These are phyloP conservation scores for Buxus sempervirens DNA, from an alignment of 164 flowering plant species.

Conservation along the genomic window DNA sequence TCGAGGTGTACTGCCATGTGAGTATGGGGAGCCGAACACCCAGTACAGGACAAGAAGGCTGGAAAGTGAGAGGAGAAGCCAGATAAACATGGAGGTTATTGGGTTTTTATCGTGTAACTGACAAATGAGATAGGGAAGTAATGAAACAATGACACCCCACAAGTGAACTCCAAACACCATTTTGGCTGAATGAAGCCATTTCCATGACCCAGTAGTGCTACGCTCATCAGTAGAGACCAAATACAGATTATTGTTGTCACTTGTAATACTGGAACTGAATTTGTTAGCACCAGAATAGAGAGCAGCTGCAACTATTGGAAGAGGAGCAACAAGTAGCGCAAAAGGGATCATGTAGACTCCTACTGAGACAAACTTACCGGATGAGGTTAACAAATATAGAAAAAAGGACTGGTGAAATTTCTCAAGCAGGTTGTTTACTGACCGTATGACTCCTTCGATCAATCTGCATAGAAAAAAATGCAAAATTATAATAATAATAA, in stretches of 20 bases:
- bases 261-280: conserved; percentile 6
- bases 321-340: conserved; percentile 78
- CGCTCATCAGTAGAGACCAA: conserved; percentile 15
- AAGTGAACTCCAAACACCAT: conserved; percentile 60
- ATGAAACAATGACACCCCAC: conserved; percentile 66
- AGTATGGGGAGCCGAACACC: conserved; percentile 41
- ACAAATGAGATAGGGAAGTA: conserved; percentile 61
- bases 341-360: conserved; percentile 96
- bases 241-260: conserved; percentile 10
- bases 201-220: conserved; percentile 44
- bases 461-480: conserved; percentile 50
- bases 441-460: conserved; percentile 82
- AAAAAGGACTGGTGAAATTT: conserved; percentile 98
- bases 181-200: conserved; percentile 81
- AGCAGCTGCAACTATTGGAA: conserved; percentile 85
- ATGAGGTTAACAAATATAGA: conserved; percentile 76
- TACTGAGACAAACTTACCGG: conserved; percentile 82
- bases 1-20: conserved; percentile 10
- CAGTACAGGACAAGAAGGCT: conserved; percentile 37
- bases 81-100: conserved; percentile 34
- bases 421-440: conserved; percentile 93
- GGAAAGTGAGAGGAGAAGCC: conserved; percentile 53
- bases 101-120: conserved; percentile 49
- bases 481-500: too few species aligned
- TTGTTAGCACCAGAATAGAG: conserved; percentile 49